Evolutionary conservation across 768 basidiomycete genomes (phyloP).

Genomic region (Termitomyces sp.): DNA sequence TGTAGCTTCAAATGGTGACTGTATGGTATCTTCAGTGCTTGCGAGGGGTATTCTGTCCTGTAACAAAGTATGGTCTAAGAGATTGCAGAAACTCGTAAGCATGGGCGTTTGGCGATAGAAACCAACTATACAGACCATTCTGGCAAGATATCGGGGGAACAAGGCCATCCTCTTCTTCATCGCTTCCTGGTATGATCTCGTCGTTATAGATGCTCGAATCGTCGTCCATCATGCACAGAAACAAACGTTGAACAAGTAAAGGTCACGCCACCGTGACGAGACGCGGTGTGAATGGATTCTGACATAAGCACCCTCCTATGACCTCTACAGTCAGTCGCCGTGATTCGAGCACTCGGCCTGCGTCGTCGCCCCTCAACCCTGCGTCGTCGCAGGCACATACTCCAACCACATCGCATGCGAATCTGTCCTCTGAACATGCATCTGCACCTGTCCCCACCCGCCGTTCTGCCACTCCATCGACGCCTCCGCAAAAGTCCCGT

Average conservation of each 20-base stretch:
- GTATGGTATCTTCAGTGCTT: constrained; percentile 10
- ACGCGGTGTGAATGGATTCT: constrained; percentile 10
- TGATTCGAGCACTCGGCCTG: constrained; percentile 25
- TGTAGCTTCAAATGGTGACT: not conserved
- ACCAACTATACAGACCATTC: not conserved
- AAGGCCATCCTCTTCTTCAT: constrained; percentile 25
- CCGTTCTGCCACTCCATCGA: constrained; percentile 20
- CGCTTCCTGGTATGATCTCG: constrained; percentile 49
- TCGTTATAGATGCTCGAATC: constrained; percentile 20
- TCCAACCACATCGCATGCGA: constrained; percentile 16
- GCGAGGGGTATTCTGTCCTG: not conserved
- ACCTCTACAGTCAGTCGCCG: constrained; percentile 20
- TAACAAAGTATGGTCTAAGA: not conserved
- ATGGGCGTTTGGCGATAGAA: not conserved
- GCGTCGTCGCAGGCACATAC: constrained; percentile 29
- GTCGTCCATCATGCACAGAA: constrained; percentile 8
- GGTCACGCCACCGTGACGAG: constrained; percentile 14
- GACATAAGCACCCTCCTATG: constrained; percentile 12
- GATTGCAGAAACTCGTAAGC: not conserved
- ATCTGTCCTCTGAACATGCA: constrained; percentile 6
- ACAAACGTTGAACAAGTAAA: not conserved
- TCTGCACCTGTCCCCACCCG: constrained; percentile 20
- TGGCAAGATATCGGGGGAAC: not conserved
- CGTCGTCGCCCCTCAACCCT: constrained; percentile 42
- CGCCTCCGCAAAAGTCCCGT: constrained; percentile 42